Evolutionary conservation across 2,329 filamentous ascomycete species (phyloP).

Genomic region (Colletotrichum acutatum): DNA sequence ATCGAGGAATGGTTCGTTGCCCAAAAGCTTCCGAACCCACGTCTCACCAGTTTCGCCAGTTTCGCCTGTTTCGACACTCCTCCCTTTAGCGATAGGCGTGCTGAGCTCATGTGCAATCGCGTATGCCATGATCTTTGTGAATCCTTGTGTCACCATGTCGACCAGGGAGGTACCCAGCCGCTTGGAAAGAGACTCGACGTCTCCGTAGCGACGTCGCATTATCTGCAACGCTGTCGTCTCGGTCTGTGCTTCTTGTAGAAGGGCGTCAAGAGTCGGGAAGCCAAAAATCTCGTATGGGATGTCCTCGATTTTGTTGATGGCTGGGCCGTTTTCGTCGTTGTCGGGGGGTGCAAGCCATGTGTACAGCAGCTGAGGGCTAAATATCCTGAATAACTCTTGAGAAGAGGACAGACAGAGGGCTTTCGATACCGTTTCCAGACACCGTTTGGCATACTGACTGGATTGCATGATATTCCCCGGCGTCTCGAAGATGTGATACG

Average conservation of each 20-base stretch:
- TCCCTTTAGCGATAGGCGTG: constrained; percentile 50
- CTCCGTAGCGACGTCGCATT: constrained; percentile 79
- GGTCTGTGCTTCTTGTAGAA: constrained; percentile 77
- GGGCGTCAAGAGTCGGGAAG: constrained; percentile 74
- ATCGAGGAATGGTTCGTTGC: constrained; percentile 70
- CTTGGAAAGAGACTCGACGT: constrained; percentile 68
- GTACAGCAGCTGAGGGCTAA: constrained; percentile 88
- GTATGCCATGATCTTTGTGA: constrained; percentile 85
- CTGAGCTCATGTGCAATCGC: constrained; percentile 81
- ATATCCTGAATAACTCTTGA: constrained; percentile 81
- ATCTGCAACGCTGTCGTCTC: constrained; percentile 85
- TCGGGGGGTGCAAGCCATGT: constrained; percentile 78
- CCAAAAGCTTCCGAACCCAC: constrained; percentile 75
- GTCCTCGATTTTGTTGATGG: constrained; percentile 66
- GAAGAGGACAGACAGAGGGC: constrained; percentile 73
- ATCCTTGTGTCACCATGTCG: constrained; percentile 73
- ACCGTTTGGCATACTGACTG: constrained; percentile 76
- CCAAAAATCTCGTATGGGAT: constrained; percentile 90
- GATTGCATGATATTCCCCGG: constrained; percentile 77
- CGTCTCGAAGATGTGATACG: constrained; percentile 95
- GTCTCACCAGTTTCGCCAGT: constrained; percentile 70
- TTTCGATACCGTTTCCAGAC: constrained; percentile 73
- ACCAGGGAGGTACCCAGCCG: constrained; percentile 64
- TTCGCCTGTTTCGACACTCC: no score
- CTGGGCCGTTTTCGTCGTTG: no score